Evolutionary conservation across 2,329 filamentous ascomycete species (phyloP).

Genomic region (Ophiostoma quercus): DNA sequence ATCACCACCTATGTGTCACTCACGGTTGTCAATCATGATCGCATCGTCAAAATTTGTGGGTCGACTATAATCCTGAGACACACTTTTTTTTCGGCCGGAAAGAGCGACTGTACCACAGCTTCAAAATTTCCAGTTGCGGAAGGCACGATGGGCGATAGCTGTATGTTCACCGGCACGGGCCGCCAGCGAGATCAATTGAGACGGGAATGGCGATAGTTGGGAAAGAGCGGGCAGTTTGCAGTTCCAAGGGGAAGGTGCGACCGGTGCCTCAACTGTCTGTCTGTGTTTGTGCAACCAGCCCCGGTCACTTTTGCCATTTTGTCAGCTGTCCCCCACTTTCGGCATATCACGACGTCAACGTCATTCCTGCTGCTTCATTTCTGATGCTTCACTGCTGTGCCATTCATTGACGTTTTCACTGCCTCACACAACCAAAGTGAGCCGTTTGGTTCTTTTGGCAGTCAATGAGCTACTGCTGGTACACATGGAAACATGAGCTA

Average conservation of each 20-base stretch:
- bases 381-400: not conserved
- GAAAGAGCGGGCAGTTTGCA: not conserved
- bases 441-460: not conserved
- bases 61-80: not conserved
- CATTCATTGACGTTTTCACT: not conserved
- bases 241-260: not conserved
- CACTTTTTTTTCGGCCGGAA: not conserved
- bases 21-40: not conserved
- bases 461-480: not conserved
- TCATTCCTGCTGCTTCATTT: not conserved
- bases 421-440: not conserved
- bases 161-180: not conserved
- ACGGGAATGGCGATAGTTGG: not conserved
- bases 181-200: not conserved
- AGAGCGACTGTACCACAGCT: not conserved
- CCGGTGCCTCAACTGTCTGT: not conserved
- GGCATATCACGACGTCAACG: not conserved
- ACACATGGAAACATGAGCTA: not conserved
- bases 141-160: conserved; percentile 4
- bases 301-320: not conserved
- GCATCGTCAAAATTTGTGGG: not conserved
- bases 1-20: not conserved
- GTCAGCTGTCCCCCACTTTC: not conserved
- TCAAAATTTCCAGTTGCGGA: not conserved
- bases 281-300: not conserved